Conservation (phyloP, 495 filamentous ascomycete species). For the Xylaria venustula region DNA sequence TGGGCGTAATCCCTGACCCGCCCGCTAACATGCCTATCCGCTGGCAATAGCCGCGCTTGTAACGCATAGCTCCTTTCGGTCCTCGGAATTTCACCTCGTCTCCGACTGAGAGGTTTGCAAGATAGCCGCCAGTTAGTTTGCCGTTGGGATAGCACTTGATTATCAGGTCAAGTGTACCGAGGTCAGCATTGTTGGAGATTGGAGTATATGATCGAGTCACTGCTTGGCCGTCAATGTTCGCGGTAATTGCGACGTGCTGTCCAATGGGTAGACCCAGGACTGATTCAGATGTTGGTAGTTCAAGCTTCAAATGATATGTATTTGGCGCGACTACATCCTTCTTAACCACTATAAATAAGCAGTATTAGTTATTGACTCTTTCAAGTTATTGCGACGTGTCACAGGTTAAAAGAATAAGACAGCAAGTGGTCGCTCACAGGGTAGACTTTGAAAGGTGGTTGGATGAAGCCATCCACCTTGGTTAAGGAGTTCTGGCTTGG, state of each 20-base stretch:
- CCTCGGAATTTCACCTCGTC: slow-evolving; percentile 48
- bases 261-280: slow-evolving; percentile 53
- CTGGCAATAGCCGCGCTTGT: slow-evolving; percentile 34
- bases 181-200: slow-evolving; percentile 51
- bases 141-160: slow-evolving; percentile 51
- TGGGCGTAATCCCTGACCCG: slow-evolving; percentile 58
- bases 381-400: too few relatives aligned
- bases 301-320: slow-evolving; percentile 50
- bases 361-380: neutral
- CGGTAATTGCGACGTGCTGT: slow-evolving; percentile 53
- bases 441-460: slow-evolving; percentile 44
- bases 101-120: slow-evolving; percentile 41
- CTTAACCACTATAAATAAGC: slow-evolving; percentile 17
- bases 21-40: slow-evolving; percentile 51
- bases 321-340: slow-evolving; percentile 45
- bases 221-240: slow-evolving; percentile 39
- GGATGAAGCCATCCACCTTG: slow-evolving; percentile 44
- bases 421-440: slow-evolving; percentile 20
- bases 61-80: slow-evolving; percentile 48
- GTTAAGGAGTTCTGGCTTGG: slow-evolving; percentile 32
- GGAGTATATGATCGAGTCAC: slow-evolving; percentile 53
- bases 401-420: too few relatives aligned
- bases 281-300: slow-evolving; percentile 38
- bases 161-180: slow-evolving; percentile 45
- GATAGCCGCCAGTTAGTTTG: slow-evolving; percentile 46